Conservation (phyloP, 2,329 filamentous ascomycete species). For the Chaetomium sp. region DNA sequence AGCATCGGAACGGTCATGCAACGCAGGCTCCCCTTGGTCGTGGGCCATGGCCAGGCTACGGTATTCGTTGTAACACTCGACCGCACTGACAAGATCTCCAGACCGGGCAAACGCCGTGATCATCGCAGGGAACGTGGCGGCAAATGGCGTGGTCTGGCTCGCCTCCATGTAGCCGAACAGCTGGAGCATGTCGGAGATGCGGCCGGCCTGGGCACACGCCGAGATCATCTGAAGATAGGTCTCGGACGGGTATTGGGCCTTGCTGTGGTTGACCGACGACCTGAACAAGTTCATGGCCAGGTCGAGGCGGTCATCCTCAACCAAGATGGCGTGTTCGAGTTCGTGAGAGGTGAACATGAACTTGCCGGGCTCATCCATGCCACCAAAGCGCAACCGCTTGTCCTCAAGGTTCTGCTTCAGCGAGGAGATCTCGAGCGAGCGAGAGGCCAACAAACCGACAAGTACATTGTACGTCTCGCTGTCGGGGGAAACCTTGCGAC, state of each 20-base stretch:
- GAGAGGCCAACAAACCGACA: constrained; percentile 71
- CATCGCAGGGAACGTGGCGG: constrained; percentile 84
- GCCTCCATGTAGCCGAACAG: constrained; percentile 89
- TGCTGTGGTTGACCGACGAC: constrained; percentile 59
- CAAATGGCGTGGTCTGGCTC: constrained; percentile 64
- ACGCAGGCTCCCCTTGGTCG: constrained; percentile 63
- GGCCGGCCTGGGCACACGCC: constrained; percentile 76
- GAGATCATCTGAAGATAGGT: constrained; percentile 81
- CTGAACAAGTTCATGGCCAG: constrained; percentile 83
- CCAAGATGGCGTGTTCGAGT: constrained; percentile 76
- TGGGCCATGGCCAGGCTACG: constrained; percentile 78
- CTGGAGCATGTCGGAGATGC: constrained; percentile 80
- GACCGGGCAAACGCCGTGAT: constrained; percentile 83
- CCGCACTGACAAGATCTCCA: constrained; percentile 78
- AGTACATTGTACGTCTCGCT: constrained; percentile 82
- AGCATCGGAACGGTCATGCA: constrained; percentile 68
- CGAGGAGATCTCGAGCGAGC: constrained; percentile 70
- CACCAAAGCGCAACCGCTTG: constrained; percentile 77
- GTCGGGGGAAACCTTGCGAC: constrained; percentile 73
- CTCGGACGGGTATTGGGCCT: constrained; percentile 65
- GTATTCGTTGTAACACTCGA: constrained; percentile 95
- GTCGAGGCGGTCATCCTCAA: constrained; percentile 79
- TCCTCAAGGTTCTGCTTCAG: constrained; percentile 70
- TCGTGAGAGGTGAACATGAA: constrained; percentile 88
- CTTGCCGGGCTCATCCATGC: constrained; percentile 73